A percentile compares a stretch with the other conserved stretches of the same genome.
Conservation (phyloP, 495 filamentous ascomycete species). For the Aspergillus incahuasiensis region DNA sequence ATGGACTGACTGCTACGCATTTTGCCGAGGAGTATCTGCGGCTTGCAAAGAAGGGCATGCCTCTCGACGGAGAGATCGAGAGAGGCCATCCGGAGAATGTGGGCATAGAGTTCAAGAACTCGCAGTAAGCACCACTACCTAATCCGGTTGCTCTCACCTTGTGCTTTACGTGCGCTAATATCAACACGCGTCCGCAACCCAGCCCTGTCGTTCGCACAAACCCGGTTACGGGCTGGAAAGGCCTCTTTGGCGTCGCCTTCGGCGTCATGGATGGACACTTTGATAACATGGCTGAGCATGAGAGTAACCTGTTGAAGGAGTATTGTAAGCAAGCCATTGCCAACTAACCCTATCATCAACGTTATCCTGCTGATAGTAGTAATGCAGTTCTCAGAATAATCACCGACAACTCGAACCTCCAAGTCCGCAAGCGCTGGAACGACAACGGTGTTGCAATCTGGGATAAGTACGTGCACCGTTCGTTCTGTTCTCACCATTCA, state of each 20-base stretch:
- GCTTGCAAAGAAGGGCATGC: not conserved
- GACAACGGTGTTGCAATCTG: not conserved
- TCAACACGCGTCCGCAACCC: too few relatives aligned
- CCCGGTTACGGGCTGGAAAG: constrained; percentile 73
- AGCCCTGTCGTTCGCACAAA: constrained; percentile 63
- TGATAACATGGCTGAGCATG: constrained; percentile 26
- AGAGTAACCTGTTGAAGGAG: constrained; percentile 26
- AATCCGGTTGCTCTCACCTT: not conserved
- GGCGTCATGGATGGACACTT: constrained; percentile 12
- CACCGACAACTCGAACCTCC: not conserved
- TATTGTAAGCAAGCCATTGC: not conserved
- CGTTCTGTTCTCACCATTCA: not conserved
- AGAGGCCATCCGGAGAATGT: not conserved
- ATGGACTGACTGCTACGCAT: not conserved
- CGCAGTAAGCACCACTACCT: not conserved
- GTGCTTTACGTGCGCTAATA: too few relatives aligned
- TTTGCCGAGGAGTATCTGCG: not conserved
- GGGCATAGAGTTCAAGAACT: not conserved
- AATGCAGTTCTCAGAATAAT: not conserved
- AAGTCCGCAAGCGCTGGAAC: not conserved
- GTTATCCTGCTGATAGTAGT: not conserved
- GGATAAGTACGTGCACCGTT: not conserved
- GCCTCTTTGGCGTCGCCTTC: constrained; percentile 52
- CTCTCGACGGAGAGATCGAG: not conserved
- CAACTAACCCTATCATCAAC: not conserved